Evolutionary conservation across 306 rosid genomes (phyloP), one percentile per base, ranked within the genome.

Genomic region (Hippophae tibetana): DNA sequence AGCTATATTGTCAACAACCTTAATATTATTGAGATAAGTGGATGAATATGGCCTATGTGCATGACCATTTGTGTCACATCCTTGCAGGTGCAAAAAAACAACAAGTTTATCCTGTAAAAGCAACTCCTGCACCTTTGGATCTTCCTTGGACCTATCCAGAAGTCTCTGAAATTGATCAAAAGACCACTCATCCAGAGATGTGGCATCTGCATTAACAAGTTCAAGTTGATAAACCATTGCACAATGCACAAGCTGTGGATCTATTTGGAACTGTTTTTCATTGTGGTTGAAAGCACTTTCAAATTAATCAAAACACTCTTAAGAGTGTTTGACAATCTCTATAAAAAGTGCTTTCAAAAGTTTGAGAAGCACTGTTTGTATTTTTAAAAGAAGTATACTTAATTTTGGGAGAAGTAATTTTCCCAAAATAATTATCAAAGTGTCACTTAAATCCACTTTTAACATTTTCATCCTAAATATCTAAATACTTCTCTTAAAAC

Each of bases 61-160:
- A 72, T 89, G 97, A 64, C 97, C 97, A 70, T 89, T 89, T 63
- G 97, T 81, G 74, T 89, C 95, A 64, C 97, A 89, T 58, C 97
- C 97, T 61, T 85, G 97, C 18, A 89, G 78, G 73, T 89, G 97
- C 72, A 89, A 73, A 69, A 89, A 89, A 58, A 89, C 56, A 41
- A 81, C 87, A 81, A 89, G 84, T 53, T 86, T 77, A 66, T 86
- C 86, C 74, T 79, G 89, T 64, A 43, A 72, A 62, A 89, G 86
- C 61, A 85, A 73, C 50, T 74, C 82, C 80, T 74, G 78, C 79
- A 81, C 54, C 66, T 82, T 83, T 56, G 76, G 67, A 55, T 85
- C 95, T 75, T 83, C 83, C 43, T 54, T 67, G 72, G 97, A 89
- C 64, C 75, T 71, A 74, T 89, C 81, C 60, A 85, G 75, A 67